phyloP scores from a whole-genome alignment of 768 basidiomycete genomes.

The Clitopilus passeckerianus region DNA sequence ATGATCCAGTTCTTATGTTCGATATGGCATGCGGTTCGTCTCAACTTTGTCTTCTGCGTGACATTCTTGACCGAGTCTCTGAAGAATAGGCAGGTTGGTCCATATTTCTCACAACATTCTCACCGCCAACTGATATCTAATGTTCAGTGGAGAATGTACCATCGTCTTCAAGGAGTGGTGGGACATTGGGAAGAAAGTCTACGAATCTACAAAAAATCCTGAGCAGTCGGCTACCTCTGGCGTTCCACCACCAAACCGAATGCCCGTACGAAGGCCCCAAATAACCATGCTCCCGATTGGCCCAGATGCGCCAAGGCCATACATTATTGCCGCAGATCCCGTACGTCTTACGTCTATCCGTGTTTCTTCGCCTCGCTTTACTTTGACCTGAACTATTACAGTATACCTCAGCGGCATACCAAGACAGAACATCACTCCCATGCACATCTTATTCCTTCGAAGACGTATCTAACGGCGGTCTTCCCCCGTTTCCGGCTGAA shows the following conservation, averaged over 20 bases:
- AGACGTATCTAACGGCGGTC: constrained; percentile 52
- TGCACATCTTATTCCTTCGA: constrained; percentile 59
- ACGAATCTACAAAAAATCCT: constrained; percentile 3
- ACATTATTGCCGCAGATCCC: constrained; percentile 44
- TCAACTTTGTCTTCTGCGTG: constrained; percentile 10
- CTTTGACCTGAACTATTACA: constrained; percentile 16
- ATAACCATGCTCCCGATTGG: constrained; percentile 26
- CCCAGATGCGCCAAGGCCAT: constrained; percentile 25
- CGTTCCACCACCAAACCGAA: constrained; percentile 1
- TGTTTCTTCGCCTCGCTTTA: background rate
- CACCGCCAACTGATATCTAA: constrained; percentile 3
- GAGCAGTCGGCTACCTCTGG: background rate
- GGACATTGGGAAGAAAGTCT: constrained; percentile 26
- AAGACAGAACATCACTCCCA: constrained; percentile 43
- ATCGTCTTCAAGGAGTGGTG: constrained; percentile 60
- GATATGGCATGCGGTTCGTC: constrained; percentile 56
- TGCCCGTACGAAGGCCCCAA: constrained; percentile 14
- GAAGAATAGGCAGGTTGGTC: constrained; percentile 22
- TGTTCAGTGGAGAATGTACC: constrained; percentile 58
- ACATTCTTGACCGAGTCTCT: background rate
- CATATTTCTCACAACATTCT: background rate
- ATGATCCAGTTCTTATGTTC: constrained; percentile 33
- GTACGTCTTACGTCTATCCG: too few relatives aligned
- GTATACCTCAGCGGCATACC: constrained; percentile 60
- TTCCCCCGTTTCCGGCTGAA: constrained; percentile 30